Conservation (phyloP, 805 yeast genomes). For the Brettanomyces nanus region DNA sequence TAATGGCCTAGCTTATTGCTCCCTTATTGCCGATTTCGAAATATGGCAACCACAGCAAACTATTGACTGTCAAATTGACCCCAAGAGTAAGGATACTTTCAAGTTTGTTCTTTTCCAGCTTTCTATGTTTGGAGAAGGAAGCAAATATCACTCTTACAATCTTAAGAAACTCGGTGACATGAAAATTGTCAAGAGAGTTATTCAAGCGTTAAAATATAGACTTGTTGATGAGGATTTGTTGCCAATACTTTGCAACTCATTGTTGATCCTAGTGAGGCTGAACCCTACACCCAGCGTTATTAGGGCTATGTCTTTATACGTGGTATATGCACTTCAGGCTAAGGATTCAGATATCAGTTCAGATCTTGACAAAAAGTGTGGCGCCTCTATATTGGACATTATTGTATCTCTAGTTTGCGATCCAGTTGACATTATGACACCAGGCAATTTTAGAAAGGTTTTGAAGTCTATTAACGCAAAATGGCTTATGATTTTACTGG, state of each 20-base stretch:
- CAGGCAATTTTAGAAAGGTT: conserved; percentile 28
- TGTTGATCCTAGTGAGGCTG: conserved; percentile 32
- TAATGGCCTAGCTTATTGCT: conserved; percentile 49
- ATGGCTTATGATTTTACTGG: conserved; percentile 52
- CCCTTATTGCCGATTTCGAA: conserved; percentile 55
- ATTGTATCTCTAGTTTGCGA: conserved; percentile 35
- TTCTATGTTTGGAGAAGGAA: conserved; percentile 43
- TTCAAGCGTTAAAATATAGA: conserved; percentile 41
- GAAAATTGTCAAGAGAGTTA: conserved; percentile 35
- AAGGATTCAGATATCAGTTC: conserved; percentile 7
- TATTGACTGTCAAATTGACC: conserved; percentile 14
- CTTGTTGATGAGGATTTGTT: conserved; percentile 29
- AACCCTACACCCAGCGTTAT: conserved; percentile 50
- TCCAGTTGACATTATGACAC: conserved; percentile 10
- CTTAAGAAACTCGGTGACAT: conserved; percentile 42
- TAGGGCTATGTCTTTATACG: conserved; percentile 42
- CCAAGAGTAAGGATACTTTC: conserved; percentile 32
- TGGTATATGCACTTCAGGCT: conserved; percentile 38
- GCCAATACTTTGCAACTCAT: conserved; percentile 30
- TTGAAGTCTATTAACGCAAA: conserved; percentile 53
- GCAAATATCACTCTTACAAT: conserved; percentile 45
- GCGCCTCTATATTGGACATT: conserved; percentile 28
- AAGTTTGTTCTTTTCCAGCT: conserved; percentile 51
- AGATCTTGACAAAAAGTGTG: conserved; percentile 21
- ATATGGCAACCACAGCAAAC: conserved; percentile 35